phyloP scores from a whole-genome alignment of 2,329 filamentous ascomycete genomes.

The Verticillium longisporum region DNA sequence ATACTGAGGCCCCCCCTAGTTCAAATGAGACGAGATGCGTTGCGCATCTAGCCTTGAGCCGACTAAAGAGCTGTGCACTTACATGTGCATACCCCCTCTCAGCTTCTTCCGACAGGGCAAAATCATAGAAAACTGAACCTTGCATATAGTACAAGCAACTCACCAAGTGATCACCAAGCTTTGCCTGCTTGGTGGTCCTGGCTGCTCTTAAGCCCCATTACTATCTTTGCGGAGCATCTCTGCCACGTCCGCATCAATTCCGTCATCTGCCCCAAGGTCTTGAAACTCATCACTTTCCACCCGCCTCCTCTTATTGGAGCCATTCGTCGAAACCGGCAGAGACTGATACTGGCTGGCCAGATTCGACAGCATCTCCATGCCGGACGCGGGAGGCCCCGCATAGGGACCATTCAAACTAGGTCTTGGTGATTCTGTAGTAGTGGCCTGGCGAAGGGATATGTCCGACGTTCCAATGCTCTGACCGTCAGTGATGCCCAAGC shows the following conservation, averaged over 20 bases:
- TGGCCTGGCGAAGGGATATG: not conserved
- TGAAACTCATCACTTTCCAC: constrained; percentile 48
- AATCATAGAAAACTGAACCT: too few species aligned
- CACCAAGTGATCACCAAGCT: too few species aligned
- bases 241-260: constrained; percentile 49
- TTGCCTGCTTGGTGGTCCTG: not conserved
- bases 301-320: constrained; percentile 49
- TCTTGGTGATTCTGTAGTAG: constrained; percentile 6
- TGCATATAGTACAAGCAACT: too few species aligned
- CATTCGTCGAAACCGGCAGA: constrained; percentile 41
- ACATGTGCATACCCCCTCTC: too few species aligned
- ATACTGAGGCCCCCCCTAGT: too few species aligned
- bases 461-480: constrained; percentile 17
- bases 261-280: constrained; percentile 46
- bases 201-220: constrained; percentile 4
- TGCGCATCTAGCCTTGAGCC: too few species aligned
- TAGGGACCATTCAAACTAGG: not conserved
- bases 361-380: constrained; percentile 32
- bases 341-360: constrained; percentile 40
- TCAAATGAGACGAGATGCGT: too few species aligned
- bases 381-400: constrained; percentile 15
- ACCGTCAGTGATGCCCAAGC: constrained; percentile 17
- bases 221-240: constrained; percentile 44
- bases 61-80: too few species aligned
- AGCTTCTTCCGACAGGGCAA: too few species aligned